Conservation (phyloP, 2,329 filamentous ascomycete species). For the Fusarium illudens region DNA sequence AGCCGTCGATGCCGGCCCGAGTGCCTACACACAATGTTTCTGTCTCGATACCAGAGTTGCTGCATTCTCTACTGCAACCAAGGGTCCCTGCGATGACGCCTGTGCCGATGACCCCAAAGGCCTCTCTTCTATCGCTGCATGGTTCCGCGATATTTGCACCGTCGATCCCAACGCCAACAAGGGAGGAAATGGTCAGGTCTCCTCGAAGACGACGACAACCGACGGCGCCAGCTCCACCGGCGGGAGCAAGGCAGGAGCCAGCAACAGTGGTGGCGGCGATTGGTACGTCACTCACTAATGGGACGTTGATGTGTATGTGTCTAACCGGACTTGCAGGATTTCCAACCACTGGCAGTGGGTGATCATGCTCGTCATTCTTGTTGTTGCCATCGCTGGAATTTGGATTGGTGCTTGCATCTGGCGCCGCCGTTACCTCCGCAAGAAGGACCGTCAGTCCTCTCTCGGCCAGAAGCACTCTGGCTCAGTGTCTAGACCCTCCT, state of each 20-base stretch:
- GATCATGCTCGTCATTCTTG: constrained; percentile 79
- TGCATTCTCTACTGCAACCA: constrained; percentile 63
- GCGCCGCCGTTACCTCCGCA: constrained; percentile 77
- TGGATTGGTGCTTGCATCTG: constrained; percentile 75
- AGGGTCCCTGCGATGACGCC: constrained; percentile 68
- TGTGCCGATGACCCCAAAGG: constrained; percentile 59
- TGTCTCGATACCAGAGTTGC: constrained; percentile 70
- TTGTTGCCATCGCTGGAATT: constrained; percentile 72
- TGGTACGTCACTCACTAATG: constrained; percentile 52
- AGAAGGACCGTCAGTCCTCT: constrained; percentile 64
- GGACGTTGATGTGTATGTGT: background rate
- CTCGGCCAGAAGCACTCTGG: constrained; percentile 51
- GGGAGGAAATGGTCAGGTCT: constrained; percentile 17
- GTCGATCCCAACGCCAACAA: constrained; percentile 46
- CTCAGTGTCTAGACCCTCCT: constrained; percentile 48
- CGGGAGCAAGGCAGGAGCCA: constrained; percentile 12
- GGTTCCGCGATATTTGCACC: constrained; percentile 75
- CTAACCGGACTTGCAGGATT: constrained; percentile 59
- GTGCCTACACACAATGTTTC: constrained; percentile 74
- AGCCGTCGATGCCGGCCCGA: constrained; percentile 54
- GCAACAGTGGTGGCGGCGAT: constrained; percentile 50
- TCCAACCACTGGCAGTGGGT: constrained; percentile 81
- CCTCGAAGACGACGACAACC: constrained; percentile 27
- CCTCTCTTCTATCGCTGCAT: constrained; percentile 67
- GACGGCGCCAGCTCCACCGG: constrained; percentile 10